Base-by-base conservation (phyloP, 2,329 filamentous ascomycete genomes). In the Eutypella sp. region DNA sequence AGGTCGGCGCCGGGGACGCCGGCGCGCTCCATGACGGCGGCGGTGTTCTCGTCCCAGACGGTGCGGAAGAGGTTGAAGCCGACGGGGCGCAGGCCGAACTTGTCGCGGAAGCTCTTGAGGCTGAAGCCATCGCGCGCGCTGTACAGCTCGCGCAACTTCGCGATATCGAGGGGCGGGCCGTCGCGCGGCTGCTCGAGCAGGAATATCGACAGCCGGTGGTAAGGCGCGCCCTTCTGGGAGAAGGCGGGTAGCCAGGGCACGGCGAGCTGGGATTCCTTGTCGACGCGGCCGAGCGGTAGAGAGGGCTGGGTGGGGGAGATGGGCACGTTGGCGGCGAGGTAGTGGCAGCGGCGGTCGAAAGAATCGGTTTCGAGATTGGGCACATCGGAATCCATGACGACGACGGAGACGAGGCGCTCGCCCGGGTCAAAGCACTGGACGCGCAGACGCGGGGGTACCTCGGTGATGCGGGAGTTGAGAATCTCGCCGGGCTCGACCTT, bases 21-120 rank as follows among this genome's bases (percentile, higher is more conserved):
- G 56, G 87, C 79, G 57, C 87, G 79, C 62, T 82, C 74, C 92
- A 99, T 96, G 52, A 99, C 89, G 42, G 74, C 82, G n/a, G 81
- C 82, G 44, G 88, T 99, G 58, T 79, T 81, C 48, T 93, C 87
- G 66, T 99, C 93, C 89, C 91, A 97, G 54, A 86, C 72, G 49
- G 82, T 85, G 55, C 93, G 83, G 82, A 97, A 99, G 57, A 99
- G 72, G 63, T 83, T 88, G 57, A 89, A 87, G 37, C 91, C 91
- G 47, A 96, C 82, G 7, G 91, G 81, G 47, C 73, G 76, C 50
- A 93, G 72, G 47, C 72, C 68, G 63, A 88, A 81, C 63, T 82
- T 84, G 62, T 83, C 78, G 54, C 84, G 78, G 65, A 95, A 86
- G 50, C 79, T 81, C 61, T 89, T 84, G 50, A 96, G 71, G 46